phyloP scores from a whole-genome alignment of 2,329 filamentous ascomycete species.

The Pseudocercospora cruenta region DNA sequence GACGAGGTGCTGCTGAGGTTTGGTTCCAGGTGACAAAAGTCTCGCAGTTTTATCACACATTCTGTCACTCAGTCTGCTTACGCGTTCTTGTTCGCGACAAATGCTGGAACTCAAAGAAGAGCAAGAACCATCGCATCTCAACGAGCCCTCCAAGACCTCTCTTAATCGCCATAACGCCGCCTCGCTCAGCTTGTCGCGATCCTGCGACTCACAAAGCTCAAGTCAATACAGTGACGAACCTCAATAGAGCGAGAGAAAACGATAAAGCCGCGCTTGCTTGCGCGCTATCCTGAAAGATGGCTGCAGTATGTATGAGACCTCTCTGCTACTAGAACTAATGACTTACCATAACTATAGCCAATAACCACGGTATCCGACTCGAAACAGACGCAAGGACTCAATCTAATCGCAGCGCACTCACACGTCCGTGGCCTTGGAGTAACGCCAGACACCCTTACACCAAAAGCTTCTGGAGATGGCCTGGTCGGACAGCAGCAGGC shows the following conservation, averaged over 20 bases:
- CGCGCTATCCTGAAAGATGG: constrained; percentile 15
- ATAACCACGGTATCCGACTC: constrained; percentile 89
- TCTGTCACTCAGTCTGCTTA: background rate
- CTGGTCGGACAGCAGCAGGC: constrained; percentile 96
- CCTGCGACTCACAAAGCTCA: background rate
- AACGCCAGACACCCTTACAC: constrained; percentile 86
- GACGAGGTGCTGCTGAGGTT: background rate
- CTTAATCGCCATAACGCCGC: no score
- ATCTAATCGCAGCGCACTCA: constrained; percentile 96
- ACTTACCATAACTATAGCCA: constrained; percentile 45
- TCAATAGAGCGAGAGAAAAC: background rate
- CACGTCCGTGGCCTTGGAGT: constrained; percentile 96
- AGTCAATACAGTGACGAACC: background rate
- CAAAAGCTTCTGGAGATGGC: constrained; percentile 82
- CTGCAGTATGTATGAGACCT: constrained; percentile 7
- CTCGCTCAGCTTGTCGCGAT: background rate
- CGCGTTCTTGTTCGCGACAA: background rate
- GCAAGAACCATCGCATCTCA: no score
- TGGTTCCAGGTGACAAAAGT: background rate
- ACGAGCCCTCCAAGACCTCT: no score
- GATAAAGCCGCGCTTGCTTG: constrained; percentile 4
- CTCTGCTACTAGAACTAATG: background rate
- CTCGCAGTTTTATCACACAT: background rate
- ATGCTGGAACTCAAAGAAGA: background rate
- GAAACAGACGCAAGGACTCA: constrained; percentile 94